These are phyloP conservation scores for Phialemoniopsis sp. DNA, from an alignment of 2,329 filamentous ascomycete genomes.

Conservation along the genomic window DNA sequence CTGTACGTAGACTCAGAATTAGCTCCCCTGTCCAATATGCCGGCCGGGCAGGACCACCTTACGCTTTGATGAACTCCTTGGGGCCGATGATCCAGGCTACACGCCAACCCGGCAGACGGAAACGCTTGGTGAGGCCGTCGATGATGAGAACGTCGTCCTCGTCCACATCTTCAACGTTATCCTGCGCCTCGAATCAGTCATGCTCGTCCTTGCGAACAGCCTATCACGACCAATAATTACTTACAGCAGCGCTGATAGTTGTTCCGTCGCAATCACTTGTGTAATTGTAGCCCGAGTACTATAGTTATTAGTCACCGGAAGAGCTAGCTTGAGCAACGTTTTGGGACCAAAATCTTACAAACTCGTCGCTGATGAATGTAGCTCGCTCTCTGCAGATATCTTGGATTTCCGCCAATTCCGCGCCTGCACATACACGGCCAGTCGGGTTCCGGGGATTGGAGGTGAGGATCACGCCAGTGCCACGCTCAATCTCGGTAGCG, in stretches of 20 bases:
- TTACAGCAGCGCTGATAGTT: constrained; percentile 74
- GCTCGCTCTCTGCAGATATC: constrained; percentile 87
- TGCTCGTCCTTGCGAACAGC: neutral
- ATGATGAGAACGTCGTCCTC: constrained; percentile 91
- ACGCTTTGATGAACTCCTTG: constrained; percentile 92
- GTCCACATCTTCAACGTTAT: constrained; percentile 86
- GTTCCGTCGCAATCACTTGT: constrained; percentile 85
- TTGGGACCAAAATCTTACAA: constrained; percentile 41
- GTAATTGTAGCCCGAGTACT: constrained; percentile 87
- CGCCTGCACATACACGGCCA: constrained; percentile 79
- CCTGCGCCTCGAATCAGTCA: constrained; percentile 20
- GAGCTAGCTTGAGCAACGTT: neutral
- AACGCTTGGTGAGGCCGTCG: constrained; percentile 93
- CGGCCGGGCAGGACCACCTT: constrained; percentile 15
- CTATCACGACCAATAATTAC: constrained; percentile 2
- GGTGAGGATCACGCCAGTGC: constrained; percentile 84
- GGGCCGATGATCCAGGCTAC: constrained; percentile 95
- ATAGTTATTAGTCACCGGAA: neutral
- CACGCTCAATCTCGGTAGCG: constrained; percentile 82
- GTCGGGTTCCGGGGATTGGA: constrained; percentile 96
- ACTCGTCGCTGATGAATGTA: constrained; percentile 93
- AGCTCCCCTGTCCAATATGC: neutral
- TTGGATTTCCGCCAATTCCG: constrained; percentile 85
- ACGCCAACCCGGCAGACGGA: constrained; percentile 92
- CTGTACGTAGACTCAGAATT: constrained; percentile 19